phyloP scores from a whole-genome alignment of 176 grass and related monocot species.

The Oryza meyeriana region DNA sequence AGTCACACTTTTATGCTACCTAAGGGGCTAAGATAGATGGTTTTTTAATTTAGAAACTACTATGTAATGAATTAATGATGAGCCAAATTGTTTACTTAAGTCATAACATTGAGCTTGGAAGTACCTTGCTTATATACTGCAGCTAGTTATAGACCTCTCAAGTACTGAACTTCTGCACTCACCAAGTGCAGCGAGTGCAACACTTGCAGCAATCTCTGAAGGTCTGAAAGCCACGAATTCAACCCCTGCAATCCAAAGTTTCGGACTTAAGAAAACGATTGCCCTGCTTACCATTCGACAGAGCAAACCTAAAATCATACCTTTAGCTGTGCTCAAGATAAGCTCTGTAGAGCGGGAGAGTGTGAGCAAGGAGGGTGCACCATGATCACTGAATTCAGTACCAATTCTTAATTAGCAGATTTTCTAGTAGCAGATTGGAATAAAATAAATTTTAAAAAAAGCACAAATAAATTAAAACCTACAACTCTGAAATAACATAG shows the following conservation, averaged over 20 bases:
- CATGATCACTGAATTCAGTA: slow-evolving; percentile 63
- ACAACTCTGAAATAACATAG: too few species aligned
- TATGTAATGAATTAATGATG: neutral
- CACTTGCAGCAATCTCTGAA: slow-evolving; percentile 86
- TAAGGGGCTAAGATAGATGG: neutral
- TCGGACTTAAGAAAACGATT: slow-evolving; percentile 13
- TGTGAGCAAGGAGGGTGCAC: slow-evolving; percentile 46
- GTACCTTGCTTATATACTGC: slow-evolving; percentile 73
- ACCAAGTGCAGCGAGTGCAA: slow-evolving; percentile 47
- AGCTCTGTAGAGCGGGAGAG: slow-evolving; percentile 62
- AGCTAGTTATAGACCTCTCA: slow-evolving; percentile 53
- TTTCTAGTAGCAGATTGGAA: too few species aligned
- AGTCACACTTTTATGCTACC: too few species aligned
- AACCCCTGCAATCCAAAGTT: slow-evolving; percentile 52
- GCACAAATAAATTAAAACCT: too few species aligned
- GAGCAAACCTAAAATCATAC: slow-evolving; percentile 32
- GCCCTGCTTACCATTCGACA: neutral
- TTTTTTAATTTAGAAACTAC: neutral
- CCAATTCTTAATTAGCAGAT: too few species aligned
- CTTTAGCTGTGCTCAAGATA: slow-evolving; percentile 68
- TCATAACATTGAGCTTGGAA: neutral
- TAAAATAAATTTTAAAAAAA: too few species aligned
- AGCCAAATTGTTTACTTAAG: neutral
- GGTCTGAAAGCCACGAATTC: slow-evolving; percentile 86
- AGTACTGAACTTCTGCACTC: too few species aligned